Percentiles rank a stretch among this genome's conserved stretches.
Evolutionary conservation across 805 yeast species (phyloP).

Genomic region (Yamadazyma akitaensis): DNA sequence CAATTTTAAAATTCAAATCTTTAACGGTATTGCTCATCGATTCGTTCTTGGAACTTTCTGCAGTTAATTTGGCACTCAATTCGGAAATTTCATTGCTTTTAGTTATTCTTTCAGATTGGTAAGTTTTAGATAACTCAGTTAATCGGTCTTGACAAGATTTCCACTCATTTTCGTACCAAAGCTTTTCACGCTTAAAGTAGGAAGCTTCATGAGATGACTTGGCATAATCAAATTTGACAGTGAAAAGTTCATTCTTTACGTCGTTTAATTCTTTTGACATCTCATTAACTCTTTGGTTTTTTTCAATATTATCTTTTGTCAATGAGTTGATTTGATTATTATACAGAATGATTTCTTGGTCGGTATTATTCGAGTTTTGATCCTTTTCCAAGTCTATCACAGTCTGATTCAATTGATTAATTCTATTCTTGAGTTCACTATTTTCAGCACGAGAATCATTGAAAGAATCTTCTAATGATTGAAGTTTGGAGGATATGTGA

Average conservation of each 20-base stretch:
- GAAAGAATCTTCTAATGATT: slow-evolving; percentile 14
- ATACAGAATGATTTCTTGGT: slow-evolving; percentile 24
- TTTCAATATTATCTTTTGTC: slow-evolving; percentile 34
- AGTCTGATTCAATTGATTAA: slow-evolving; percentile 16
- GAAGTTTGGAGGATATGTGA: slow-evolving; percentile 17
- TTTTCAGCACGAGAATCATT: slow-evolving; percentile 16
- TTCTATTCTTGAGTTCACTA: slow-evolving; percentile 13
- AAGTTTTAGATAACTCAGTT: slow-evolving; percentile 36
- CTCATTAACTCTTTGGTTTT: slow-evolving; percentile 32
- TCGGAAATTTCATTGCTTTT: slow-evolving; percentile 28
- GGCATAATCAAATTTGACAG: slow-evolving; percentile 32
- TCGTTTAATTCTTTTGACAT: slow-evolving; percentile 35
- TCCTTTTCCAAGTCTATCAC: slow-evolving; percentile 12
- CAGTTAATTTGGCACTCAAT: slow-evolving; percentile 22
- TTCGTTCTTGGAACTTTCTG: slow-evolving; percentile 33
- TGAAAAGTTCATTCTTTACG: slow-evolving; percentile 34
- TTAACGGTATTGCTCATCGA: slow-evolving; percentile 43
- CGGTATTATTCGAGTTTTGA: slow-evolving; percentile 14
- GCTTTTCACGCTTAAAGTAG: slow-evolving; percentile 32
- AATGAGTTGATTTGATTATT: slow-evolving; percentile 27
- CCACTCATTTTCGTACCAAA: slow-evolving; percentile 41
- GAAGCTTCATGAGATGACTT: slow-evolving; percentile 32
- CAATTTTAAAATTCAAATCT: slow-evolving; percentile 42
- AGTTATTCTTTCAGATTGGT: slow-evolving; percentile 33
- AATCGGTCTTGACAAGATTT: slow-evolving; percentile 31